Conservation (phyloP, 129 eudicot species). For the Centaurea solstitialis region DNA sequence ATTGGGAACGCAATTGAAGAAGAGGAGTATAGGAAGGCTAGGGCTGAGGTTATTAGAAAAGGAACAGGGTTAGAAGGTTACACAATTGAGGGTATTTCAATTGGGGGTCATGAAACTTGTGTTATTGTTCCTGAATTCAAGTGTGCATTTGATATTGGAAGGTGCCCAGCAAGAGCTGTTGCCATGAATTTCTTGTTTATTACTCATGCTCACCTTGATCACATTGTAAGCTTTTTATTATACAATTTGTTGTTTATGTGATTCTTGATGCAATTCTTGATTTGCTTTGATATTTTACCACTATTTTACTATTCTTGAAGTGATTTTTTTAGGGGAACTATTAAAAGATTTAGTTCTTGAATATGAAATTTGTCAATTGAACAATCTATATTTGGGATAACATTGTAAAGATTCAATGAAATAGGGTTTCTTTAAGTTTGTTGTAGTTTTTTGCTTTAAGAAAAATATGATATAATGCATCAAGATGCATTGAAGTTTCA, state of each 20-base stretch:
- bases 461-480: too few species aligned
- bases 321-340: background rate
- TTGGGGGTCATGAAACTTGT: constrained; percentile 94
- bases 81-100: constrained; percentile 77
- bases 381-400: background rate
- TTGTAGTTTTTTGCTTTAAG: too few species aligned
- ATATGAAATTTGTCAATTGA: background rate
- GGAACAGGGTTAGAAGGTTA: constrained; percentile 66
- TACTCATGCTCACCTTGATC: constrained; percentile 98
- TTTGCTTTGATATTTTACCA: background rate
- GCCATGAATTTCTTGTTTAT: constrained; percentile 86
- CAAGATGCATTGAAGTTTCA: too few species aligned
- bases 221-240: constrained; percentile 64
- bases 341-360: background rate
- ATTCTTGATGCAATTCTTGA: background rate
- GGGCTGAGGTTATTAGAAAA: constrained; percentile 77
- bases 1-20: constrained; percentile 89
- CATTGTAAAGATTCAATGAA: background rate
- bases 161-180: constrained; percentile 88
- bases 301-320: background rate
- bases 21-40: constrained; percentile 89
- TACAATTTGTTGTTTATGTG: background rate
- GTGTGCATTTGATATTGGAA: constrained; percentile 88
- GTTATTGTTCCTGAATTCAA: constrained; percentile 84
- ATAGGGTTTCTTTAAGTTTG: background rate